Conservation (phyloP, 1,139 yeast genomes). For the Entelexis paramagnoliae region DNA sequence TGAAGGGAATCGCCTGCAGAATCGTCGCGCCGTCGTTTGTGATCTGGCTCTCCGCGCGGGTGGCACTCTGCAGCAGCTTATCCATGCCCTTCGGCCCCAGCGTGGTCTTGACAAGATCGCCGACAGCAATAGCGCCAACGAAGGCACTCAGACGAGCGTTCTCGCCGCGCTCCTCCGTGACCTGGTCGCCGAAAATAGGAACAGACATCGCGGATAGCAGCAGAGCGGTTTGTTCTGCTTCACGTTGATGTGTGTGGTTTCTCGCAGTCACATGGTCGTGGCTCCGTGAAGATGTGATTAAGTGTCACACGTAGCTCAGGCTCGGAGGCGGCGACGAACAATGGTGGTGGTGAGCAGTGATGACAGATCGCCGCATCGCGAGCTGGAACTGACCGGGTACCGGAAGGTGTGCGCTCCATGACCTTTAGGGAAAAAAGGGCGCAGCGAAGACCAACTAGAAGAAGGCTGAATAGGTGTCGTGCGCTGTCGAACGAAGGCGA, state of each 20-base stretch:
- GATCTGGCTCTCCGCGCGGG: constrained; percentile 58
- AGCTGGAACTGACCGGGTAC: no score
- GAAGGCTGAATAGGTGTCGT: no score
- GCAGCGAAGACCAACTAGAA: no score
- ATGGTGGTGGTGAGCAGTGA: not conserved
- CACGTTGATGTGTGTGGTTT: not conserved
- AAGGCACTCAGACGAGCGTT: constrained; percentile 85
- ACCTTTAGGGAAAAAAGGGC: no score
- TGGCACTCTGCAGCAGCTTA: constrained; percentile 78
- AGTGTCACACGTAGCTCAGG: not conserved
- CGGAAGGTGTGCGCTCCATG: no score
- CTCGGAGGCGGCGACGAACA: no score
- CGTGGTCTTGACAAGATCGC: constrained; percentile 90
- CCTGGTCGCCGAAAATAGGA: constrained; percentile 94
- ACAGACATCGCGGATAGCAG: constrained; percentile 43
- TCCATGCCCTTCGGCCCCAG: constrained; percentile 99
- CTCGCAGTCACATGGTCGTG: not conserved
- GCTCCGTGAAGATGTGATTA: not conserved
- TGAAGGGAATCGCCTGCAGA: constrained; percentile 84
- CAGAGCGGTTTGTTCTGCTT: not conserved
- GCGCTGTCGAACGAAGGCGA: no score
- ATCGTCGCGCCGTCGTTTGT: constrained; percentile 99
- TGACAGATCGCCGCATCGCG: no score
- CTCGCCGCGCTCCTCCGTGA: constrained; percentile 94
- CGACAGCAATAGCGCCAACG: constrained; percentile 98